Evolutionary conservation across 176 grass and related monocot genomes (phyloP).

Genomic region (Musa troglodytarum): DNA sequence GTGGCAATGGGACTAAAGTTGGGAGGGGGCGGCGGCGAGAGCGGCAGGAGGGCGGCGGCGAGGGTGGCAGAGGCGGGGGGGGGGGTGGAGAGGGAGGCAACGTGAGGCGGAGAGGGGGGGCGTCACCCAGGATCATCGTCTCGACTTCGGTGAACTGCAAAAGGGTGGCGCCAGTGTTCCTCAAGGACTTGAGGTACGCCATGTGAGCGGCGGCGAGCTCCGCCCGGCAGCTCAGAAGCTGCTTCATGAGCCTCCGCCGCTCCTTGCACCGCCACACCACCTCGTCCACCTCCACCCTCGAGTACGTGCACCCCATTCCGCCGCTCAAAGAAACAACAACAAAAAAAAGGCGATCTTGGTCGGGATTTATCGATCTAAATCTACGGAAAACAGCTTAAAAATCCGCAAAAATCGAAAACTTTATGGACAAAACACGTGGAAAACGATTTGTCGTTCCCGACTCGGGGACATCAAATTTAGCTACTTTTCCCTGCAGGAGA

Average conservation of each 20-base stretch:
- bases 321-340: not conserved
- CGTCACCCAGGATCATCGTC: constrained; percentile 27
- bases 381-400: not conserved
- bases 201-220: constrained; percentile 61
- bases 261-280: constrained; percentile 72
- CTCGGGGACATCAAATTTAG: not conserved
- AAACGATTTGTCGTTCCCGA: not conserved
- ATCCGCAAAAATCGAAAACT: not conserved
- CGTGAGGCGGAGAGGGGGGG: constrained; percentile 1
- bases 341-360: too few species aligned
- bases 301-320: constrained; percentile 73
- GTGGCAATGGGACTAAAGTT: constrained; percentile 54
- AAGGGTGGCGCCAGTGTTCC: constrained; percentile 82
- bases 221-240: constrained; percentile 47
- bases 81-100: constrained; percentile 25
- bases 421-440: not conserved
- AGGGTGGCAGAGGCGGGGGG: constrained; percentile 24
- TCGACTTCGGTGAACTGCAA: constrained; percentile 74
- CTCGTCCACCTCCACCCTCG: constrained; percentile 79
- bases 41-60: constrained; percentile 38
- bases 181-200: constrained; percentile 64
- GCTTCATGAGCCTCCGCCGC: constrained; percentile 82
- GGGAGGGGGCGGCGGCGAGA: constrained; percentile 41
- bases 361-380: not conserved
- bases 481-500: not conserved